Evolutionary conservation across 495 filamentous ascomycete genomes (phyloP), one percentile per base, ranked within the genome.

Genomic region (Peziza echinospora): DNA sequence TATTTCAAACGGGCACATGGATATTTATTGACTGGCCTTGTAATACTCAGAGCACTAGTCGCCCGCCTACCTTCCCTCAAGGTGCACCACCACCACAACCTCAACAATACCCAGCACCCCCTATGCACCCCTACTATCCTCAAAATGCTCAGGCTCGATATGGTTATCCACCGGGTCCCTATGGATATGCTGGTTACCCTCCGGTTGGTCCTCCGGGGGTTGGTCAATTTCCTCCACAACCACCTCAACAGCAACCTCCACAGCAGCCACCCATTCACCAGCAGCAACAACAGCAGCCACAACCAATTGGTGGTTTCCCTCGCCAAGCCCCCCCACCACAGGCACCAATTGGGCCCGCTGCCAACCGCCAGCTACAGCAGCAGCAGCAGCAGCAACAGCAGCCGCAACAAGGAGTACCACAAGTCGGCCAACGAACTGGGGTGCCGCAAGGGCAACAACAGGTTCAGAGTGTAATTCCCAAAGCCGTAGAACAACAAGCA

Each of bases 311-410:
- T 24, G 62, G 62, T 23, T 52, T 45, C 41, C 46, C 45, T 41
- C 46, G 47, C 46, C 63, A 64, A 44, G 26, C 43, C 26, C 69
- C 63, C 43, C 69, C 65, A 43, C 71, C 67, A 53, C 70, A 71
- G 7, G 57, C 65, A 21, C 71, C 71, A 5, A 74, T 74, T 50
- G 73, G 73, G 2, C 69, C 71, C 44, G 62, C 63, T 26, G 64
- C 64, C 47, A 53, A 42, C 53, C 47, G 47, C 50, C 57, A 55
- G 53, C 44, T 56, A 56, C 53, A 47, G 44, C 39, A 42, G 5
- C 51, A 54, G 30, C 51, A 43, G 34, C 34, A 46, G 34, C 52
- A 44, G 3, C 5, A 13, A 10, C 41, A 43, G 21, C 41, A n/a
- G 22, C 41, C 10, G n/a, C 41, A 43, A 43, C 68, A 70, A 51